These are phyloP conservation scores for Tricholoma saponaceum DNA, from an alignment of 768 basidiomycete species.

Conservation along the genomic window DNA sequence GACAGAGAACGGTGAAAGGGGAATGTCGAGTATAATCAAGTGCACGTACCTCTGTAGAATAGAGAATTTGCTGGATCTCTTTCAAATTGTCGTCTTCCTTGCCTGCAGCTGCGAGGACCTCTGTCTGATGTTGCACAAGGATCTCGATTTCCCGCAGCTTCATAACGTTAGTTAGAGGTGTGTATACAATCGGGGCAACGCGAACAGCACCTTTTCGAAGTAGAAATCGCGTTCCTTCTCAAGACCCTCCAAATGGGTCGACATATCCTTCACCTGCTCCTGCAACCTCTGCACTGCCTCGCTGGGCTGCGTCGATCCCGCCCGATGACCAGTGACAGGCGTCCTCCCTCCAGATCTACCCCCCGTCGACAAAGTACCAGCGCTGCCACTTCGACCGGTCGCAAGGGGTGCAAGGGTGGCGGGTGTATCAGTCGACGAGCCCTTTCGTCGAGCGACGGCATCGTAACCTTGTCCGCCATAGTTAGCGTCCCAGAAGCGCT, in stretches of 20 bases:
- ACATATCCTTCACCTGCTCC: slow-evolving; percentile 78
- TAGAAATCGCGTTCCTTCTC: slow-evolving; percentile 99
- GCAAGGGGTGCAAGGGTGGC: slow-evolving; percentile 73
- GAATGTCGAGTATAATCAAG: neutral
- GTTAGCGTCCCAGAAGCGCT: slow-evolving; percentile 93
- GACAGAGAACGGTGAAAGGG: slow-evolving; percentile 1
- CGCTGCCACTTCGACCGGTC: slow-evolving; percentile 33
- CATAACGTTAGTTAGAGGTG: neutral
- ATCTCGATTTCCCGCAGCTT: slow-evolving; percentile 97
- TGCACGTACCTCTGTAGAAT: slow-evolving; percentile 82
- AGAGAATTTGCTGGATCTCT: slow-evolving; percentile 89
- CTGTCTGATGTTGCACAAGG: slow-evolving; percentile 77
- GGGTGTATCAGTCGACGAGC: slow-evolving; percentile 70
- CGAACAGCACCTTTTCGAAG: slow-evolving; percentile 79
- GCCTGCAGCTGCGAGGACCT: slow-evolving; percentile 51
- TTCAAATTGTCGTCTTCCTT: slow-evolving; percentile 59
- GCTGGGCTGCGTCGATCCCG: slow-evolving; percentile 61
- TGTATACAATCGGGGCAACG: neutral
- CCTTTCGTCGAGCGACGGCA: slow-evolving; percentile 75
- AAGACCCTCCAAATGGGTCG: slow-evolving; percentile 76
- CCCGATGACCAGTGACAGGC: slow-evolving; percentile 64
- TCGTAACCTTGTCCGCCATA: slow-evolving; percentile 88
- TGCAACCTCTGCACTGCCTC: slow-evolving; percentile 69
- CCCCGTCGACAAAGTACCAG: slow-evolving; percentile 15
- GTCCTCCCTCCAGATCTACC: slow-evolving; percentile 66